Conservation (phyloP, 495 filamentous ascomycete genomes). For the Bombardia bombarda region DNA sequence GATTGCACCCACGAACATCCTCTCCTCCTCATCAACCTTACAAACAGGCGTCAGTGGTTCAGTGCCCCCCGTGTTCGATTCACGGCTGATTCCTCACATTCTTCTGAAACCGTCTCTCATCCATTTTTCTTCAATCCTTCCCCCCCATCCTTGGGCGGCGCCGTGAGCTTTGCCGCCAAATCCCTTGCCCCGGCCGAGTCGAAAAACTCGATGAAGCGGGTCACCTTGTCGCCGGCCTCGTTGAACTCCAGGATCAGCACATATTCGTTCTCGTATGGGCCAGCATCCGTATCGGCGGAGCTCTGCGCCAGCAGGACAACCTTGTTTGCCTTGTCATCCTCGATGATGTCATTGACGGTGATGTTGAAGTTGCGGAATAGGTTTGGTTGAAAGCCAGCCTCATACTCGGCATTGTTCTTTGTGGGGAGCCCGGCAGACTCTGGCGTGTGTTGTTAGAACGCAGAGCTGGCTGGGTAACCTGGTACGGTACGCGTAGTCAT, state of each 20-base stretch:
- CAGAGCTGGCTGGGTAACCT: neutral
- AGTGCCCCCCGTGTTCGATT: no score
- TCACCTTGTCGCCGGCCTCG: conserved; percentile 1
- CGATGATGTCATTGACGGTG: conserved; percentile 1
- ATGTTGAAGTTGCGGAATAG: conserved; percentile 3
- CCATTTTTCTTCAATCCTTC: no score
- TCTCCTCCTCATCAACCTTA: no score
- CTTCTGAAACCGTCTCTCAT: no score
- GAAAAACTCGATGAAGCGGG: conserved; percentile 1
- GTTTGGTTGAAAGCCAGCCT: neutral
- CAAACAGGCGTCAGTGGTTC: no score
- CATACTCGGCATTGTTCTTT: conserved; percentile 5
- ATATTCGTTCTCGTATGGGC: conserved; percentile 4
- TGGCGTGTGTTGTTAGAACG: neutral
- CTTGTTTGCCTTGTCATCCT: conserved; percentile 4
- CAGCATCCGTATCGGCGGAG: conserved; percentile 5
- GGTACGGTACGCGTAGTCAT: no score
- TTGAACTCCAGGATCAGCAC: conserved; percentile 3
- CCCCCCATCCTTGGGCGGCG: no score
- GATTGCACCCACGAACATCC: no score
- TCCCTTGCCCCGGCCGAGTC: conserved; percentile 3
- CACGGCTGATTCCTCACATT: no score
- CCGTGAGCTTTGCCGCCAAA: no score
- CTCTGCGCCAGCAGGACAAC: conserved; percentile 1
- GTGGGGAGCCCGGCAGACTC: neutral